These are phyloP conservation scores for Debaryomyces nepalensis DNA, from an alignment of 1,139 yeast genomes.

Conservation along the genomic window DNA sequence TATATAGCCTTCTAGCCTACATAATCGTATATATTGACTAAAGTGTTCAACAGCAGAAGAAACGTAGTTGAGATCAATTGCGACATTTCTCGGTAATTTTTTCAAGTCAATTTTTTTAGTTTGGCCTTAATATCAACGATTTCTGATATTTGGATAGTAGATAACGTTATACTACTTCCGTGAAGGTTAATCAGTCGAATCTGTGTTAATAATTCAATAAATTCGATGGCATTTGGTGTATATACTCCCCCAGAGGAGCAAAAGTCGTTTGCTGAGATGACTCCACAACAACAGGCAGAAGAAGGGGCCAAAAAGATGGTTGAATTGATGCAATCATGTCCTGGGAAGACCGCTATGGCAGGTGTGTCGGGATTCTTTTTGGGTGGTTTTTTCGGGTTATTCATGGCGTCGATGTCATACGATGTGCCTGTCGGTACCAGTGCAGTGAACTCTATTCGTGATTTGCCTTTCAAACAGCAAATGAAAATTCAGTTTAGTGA, in stretches of 20 bases:
- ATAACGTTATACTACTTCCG: background rate
- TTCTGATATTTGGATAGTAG: background rate
- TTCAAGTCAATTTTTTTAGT: constrained; percentile 4
- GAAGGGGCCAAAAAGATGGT: constrained; percentile 87
- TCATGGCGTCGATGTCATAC: constrained; percentile 93
- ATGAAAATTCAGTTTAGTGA: constrained; percentile 89
- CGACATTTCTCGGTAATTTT: constrained; percentile 11
- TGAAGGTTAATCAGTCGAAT: background rate
- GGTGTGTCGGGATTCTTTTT: constrained; percentile 94
- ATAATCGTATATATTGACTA: background rate
- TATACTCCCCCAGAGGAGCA: constrained; percentile 26
- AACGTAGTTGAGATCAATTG: constrained; percentile 1
- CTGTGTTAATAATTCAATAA: background rate
- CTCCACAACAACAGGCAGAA: constrained; percentile 92
- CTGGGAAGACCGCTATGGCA: constrained; percentile 89
- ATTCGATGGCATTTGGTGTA: constrained; percentile 21
- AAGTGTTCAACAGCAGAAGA: too few relatives aligned
- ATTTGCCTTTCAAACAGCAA: constrained; percentile 90
- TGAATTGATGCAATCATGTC: constrained; percentile 88
- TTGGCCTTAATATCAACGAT: constrained; percentile 1
- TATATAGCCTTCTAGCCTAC: background rate
- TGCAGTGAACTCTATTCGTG: constrained; percentile 62
- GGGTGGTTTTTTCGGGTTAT: constrained; percentile 95
- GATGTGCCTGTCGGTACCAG: constrained; percentile 77
- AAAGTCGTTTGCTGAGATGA: constrained; percentile 69